phyloP scores from a whole-genome alignment of 2,329 filamentous ascomycete genomes.

The Coniochaeta sp. region DNA sequence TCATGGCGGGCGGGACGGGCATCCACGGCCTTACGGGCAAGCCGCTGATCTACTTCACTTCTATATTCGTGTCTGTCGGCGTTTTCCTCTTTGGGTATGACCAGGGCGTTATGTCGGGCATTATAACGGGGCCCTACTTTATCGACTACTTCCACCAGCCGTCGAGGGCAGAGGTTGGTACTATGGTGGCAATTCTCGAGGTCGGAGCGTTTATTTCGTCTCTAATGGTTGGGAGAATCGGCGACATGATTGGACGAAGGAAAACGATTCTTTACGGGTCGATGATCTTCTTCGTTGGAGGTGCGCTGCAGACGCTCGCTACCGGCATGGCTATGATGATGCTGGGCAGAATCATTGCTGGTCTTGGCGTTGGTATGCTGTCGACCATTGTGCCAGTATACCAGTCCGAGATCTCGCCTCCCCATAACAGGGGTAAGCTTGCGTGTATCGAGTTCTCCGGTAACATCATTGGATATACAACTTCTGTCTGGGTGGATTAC shows the following conservation, averaged over 20 bases:
- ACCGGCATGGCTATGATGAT: constrained; percentile 86
- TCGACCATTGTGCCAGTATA: constrained; percentile 92
- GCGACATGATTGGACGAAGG: constrained; percentile 84
- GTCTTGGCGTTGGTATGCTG: constrained; percentile 78
- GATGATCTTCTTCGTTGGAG: constrained; percentile 77
- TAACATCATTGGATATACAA: constrained; percentile 92
- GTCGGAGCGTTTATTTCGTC: constrained; percentile 89
- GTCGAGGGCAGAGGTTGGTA: constrained; percentile 79
- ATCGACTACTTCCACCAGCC: constrained; percentile 90
- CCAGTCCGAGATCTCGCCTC: constrained; percentile 91
- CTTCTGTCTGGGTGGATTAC: constrained; percentile 98
- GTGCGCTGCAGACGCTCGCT: constrained; percentile 76
- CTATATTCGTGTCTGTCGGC: constrained; percentile 79
- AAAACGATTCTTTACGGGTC: constrained; percentile 92
- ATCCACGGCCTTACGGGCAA: constrained; percentile 93
- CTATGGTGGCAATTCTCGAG: constrained; percentile 96
- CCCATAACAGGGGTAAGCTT: constrained; percentile 90
- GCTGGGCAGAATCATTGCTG: constrained; percentile 73
- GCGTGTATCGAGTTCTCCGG: constrained; percentile 98
- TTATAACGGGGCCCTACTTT: constrained; percentile 73
- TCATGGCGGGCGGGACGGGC: constrained; percentile 79
- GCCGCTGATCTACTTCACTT: constrained; percentile 91
- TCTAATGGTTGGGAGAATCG: constrained; percentile 75
- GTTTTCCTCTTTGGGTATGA: constrained; percentile 89
- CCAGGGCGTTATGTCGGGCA: constrained; percentile 79